Conservation (phyloP, 163 green algal species). For the Volvox carteri region DNA sequence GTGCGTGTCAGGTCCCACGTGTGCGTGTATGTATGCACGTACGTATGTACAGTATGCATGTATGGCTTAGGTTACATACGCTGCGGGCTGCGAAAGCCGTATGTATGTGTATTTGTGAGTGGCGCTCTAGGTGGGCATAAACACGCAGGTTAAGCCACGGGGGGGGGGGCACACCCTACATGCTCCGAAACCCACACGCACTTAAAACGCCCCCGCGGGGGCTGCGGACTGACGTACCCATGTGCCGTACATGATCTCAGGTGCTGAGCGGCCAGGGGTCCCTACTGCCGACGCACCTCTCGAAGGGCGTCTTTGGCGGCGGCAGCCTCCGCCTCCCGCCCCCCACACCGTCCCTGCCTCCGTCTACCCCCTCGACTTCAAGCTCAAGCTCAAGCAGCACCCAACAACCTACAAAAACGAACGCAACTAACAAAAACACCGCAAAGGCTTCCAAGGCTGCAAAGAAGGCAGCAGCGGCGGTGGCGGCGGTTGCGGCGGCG, state of each 20-base stretch:
- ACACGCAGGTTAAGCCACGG: no score
- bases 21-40: neutral
- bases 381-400: no score
- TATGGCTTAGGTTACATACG: no score
- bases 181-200: no score
- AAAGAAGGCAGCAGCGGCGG: neutral
- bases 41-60: neutral
- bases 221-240: no score
- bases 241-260: conserved; percentile 3
- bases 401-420: no score
- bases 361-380: neutral
- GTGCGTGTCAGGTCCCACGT: neutral
- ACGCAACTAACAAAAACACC: no score
- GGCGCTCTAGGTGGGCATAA: no score
- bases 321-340: neutral
- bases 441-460: neutral
- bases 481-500: neutral
- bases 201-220: no score
- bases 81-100: no score
- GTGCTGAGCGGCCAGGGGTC: neutral
- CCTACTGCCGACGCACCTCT: neutral
- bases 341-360: neutral
- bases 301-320: conserved; percentile 6
- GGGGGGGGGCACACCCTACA: no score
- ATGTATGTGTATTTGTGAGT: conserved; percentile 5